These are phyloP conservation scores for Didymella segeticola DNA, from an alignment of 2,329 filamentous ascomycete genomes.

Conservation along the genomic window DNA sequence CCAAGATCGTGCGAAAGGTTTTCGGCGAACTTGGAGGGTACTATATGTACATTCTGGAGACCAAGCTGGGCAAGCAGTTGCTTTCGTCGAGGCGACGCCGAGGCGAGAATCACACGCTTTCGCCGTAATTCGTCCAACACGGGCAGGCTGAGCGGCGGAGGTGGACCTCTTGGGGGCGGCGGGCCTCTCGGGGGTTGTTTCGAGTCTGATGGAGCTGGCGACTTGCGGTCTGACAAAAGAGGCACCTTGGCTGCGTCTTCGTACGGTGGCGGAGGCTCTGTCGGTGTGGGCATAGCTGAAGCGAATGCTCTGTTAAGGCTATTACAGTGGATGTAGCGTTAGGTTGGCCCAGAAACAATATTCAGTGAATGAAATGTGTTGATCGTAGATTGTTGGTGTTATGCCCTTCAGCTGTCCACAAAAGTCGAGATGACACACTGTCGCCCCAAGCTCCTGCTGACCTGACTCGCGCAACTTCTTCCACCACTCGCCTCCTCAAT, in stretches of 20 bases:
- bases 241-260: slow-evolving; percentile 43
- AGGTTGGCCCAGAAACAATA: not conserved
- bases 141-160: slow-evolving; percentile 77
- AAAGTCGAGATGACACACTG: slow-evolving; percentile 14
- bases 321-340: not conserved
- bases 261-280: slow-evolving; percentile 52
- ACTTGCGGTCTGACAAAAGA: slow-evolving; percentile 24
- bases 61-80: slow-evolving; percentile 84
- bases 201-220: slow-evolving; percentile 21
- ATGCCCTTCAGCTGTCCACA: slow-evolving; percentile 12
- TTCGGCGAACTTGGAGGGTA: slow-evolving; percentile 83
- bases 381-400: slow-evolving; percentile 4
- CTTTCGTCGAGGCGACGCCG: slow-evolving; percentile 82
- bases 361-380: not conserved
- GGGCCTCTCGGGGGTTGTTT: slow-evolving; percentile 41
- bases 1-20: slow-evolving; percentile 87
- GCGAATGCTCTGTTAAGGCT: not conserved
- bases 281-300: slow-evolving; percentile 9
- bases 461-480: slow-evolving; percentile 6
- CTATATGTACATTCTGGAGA: slow-evolving; percentile 80
- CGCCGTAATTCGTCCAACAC: slow-evolving; percentile 77
- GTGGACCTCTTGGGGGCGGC: slow-evolving; percentile 66
- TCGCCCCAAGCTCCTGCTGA: slow-evolving; percentile 4
- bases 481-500: not conserved
- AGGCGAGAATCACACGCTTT: slow-evolving; percentile 87